A percentile compares a stretch with the other conserved stretches of the same genome.
phyloP scores from a whole-genome alignment of 805 yeast species.

The Wickerhamomyces sydowiorum region DNA sequence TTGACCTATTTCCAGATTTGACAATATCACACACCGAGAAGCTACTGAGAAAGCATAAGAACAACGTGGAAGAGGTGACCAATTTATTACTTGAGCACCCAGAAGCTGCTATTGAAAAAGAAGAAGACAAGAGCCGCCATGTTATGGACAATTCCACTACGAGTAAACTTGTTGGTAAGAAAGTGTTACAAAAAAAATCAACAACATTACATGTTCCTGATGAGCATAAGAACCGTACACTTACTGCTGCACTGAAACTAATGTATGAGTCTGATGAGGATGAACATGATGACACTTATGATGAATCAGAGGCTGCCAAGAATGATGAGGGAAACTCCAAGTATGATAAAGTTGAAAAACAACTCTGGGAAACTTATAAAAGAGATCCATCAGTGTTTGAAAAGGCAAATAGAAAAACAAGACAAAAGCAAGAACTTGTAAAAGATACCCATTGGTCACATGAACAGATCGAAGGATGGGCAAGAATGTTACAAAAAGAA shows the following conservation, averaged over 20 bases:
- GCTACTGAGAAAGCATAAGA: conserved; percentile 39
- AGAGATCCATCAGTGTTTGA: conserved; percentile 44
- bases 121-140: conserved; percentile 10
- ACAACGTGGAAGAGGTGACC: conserved; percentile 53
- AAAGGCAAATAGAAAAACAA: conserved; percentile 43
- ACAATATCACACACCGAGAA: conserved; percentile 39
- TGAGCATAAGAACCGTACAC: conserved; percentile 49
- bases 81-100: conserved; percentile 62
- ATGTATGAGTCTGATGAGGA: conserved; percentile 76
- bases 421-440: conserved; percentile 45
- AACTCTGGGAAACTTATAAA: conserved; percentile 51
- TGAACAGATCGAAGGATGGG: conserved; percentile 95
- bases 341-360: conserved; percentile 42
- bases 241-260: conserved; percentile 54
- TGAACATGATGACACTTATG: conserved; percentile 77
- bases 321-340: conserved; percentile 12
- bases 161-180: conserved; percentile 7
- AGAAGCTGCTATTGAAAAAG: conserved; percentile 22
- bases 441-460: conserved; percentile 65
- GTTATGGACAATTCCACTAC: conserved; percentile 12
- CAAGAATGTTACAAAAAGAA: conserved; percentile 60
- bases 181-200: conserved; percentile 10
- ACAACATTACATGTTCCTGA: conserved; percentile 28
- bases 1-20: conserved; percentile 68
- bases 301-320: conserved; percentile 36